Percentiles rank a stretch among this genome's conserved stretches.
phyloP scores from a whole-genome alignment of 768 basidiomycete species.

The Hypsizygus marmoreus region DNA sequence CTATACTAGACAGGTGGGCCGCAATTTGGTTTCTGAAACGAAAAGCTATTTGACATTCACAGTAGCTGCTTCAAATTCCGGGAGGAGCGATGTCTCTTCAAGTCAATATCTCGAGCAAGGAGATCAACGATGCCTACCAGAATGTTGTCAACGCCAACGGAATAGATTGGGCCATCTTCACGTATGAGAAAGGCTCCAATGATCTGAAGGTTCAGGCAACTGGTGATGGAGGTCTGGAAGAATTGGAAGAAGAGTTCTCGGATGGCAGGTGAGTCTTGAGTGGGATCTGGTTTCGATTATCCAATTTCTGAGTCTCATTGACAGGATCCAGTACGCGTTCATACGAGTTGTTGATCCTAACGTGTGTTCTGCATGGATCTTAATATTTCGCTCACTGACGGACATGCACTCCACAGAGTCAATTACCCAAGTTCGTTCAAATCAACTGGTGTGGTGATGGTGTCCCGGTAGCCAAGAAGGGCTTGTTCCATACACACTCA shows the following conservation, averaged over 20 bases:
- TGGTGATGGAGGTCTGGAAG: slow-evolving; percentile 87
- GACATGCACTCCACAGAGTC: slow-evolving; percentile 49
- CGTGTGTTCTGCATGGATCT: slow-evolving; percentile 43
- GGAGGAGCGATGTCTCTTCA: slow-evolving; percentile 66
- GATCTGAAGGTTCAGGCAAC: slow-evolving; percentile 86
- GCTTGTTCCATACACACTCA: slow-evolving; percentile 88
- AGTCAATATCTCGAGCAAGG: slow-evolving; percentile 74
- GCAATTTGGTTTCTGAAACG: neutral
- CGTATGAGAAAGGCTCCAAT: slow-evolving; percentile 80
- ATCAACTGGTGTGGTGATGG: slow-evolving; percentile 99
- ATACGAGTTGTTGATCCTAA: slow-evolving; percentile 83
- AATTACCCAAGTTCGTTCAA: slow-evolving; percentile 89
- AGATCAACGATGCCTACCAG: slow-evolving; percentile 74
- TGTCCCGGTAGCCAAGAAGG: slow-evolving; percentile 90
- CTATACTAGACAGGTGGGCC: too few species aligned
- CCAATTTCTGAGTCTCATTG: slow-evolving; percentile 10
- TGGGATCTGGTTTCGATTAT: slow-evolving; percentile 9
- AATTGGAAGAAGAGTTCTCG: slow-evolving; percentile 91
- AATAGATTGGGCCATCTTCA: slow-evolving; percentile 79
- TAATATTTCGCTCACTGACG: neutral
- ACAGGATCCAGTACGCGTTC: slow-evolving; percentile 93
- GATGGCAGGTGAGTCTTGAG: slow-evolving; percentile 73
- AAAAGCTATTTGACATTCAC: neutral
- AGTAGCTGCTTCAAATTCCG: neutral
- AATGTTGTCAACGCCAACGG: slow-evolving; percentile 65